phyloP scores from a whole-genome alignment of 75 land plant species.

The Sequoiadendron giganteum region DNA sequence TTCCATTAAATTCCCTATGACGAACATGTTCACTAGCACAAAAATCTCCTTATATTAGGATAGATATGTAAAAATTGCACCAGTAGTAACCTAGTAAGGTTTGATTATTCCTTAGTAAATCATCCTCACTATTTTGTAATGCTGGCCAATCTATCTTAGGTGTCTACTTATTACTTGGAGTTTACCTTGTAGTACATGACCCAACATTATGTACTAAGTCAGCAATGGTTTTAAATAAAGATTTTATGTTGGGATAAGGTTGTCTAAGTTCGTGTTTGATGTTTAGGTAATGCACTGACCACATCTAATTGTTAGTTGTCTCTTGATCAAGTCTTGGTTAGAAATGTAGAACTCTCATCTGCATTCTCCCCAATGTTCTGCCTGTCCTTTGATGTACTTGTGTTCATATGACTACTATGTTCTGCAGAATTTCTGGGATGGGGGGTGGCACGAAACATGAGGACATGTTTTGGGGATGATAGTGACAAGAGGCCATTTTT shows the following conservation, averaged over 20 bases:
- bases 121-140: background rate
- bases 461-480: too few relatives aligned
- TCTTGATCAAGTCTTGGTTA: background rate
- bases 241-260: background rate
- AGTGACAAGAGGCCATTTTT: too few relatives aligned
- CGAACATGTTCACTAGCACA: background rate
- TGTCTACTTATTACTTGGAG: background rate
- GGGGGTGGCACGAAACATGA: too few relatives aligned
- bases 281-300: background rate
- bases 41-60: background rate
- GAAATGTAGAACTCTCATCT: background rate
- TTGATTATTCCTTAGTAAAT: background rate
- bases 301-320: background rate
- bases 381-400: background rate
- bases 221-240: background rate
- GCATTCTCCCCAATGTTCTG: background rate
- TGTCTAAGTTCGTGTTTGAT: background rate
- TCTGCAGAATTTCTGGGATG: too few relatives aligned
- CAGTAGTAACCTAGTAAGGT: background rate
- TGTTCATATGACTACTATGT: background rate
- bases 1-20: background rate
- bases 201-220: background rate
- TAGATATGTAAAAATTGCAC: background rate
- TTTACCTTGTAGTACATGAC: background rate
- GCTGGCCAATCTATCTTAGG: background rate